These are phyloP conservation scores for Pisolithus tinctorius DNA, from an alignment of 768 basidiomycete genomes.

Conservation along the genomic window DNA sequence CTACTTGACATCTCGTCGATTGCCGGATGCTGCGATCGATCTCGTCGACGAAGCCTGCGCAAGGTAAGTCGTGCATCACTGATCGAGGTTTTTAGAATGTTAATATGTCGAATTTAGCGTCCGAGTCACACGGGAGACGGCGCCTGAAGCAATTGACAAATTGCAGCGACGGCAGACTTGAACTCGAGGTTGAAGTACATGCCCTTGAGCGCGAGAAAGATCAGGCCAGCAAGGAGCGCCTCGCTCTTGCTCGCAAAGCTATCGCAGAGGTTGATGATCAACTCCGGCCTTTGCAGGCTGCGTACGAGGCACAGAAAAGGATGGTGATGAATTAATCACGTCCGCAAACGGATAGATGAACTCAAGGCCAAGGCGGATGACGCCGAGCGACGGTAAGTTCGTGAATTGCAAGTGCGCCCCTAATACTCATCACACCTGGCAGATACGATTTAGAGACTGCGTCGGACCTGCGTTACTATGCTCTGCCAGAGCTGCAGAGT, in stretches of 20 bases:
- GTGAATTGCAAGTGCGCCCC: neutral
- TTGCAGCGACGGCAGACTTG: slow-evolving; percentile 82
- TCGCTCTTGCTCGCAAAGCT: slow-evolving; percentile 64
- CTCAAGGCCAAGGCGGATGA: slow-evolving; percentile 89
- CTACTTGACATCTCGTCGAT: slow-evolving; percentile 74
- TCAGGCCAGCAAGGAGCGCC: slow-evolving; percentile 75
- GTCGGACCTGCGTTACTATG: slow-evolving; percentile 87
- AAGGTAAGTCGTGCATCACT: slow-evolving; percentile 41
- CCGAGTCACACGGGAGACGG: slow-evolving; percentile 89
- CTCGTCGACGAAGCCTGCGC: slow-evolving; percentile 90
- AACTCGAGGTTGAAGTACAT: slow-evolving; percentile 92
- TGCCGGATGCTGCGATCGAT: slow-evolving; percentile 88
- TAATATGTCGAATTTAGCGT: slow-evolving; percentile 39
- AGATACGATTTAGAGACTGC: slow-evolving; percentile 71
- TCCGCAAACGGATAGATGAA: slow-evolving; percentile 82
- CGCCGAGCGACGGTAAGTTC: slow-evolving; percentile 72
- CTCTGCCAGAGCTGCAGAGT: slow-evolving; percentile 79
- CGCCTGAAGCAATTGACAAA: slow-evolving; percentile 89
- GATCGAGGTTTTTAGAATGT: neutral
- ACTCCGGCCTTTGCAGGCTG: slow-evolving; percentile 72
- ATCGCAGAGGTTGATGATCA: slow-evolving; percentile 83
- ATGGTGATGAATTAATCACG: slow-evolving; percentile 72
- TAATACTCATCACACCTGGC: slow-evolving; percentile 9
- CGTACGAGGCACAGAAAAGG: slow-evolving; percentile 82
- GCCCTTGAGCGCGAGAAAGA: slow-evolving; percentile 93